These are phyloP conservation scores for Nepenthes alata DNA, from an alignment of 179 eudicot genomes.

Conservation along the genomic window DNA sequence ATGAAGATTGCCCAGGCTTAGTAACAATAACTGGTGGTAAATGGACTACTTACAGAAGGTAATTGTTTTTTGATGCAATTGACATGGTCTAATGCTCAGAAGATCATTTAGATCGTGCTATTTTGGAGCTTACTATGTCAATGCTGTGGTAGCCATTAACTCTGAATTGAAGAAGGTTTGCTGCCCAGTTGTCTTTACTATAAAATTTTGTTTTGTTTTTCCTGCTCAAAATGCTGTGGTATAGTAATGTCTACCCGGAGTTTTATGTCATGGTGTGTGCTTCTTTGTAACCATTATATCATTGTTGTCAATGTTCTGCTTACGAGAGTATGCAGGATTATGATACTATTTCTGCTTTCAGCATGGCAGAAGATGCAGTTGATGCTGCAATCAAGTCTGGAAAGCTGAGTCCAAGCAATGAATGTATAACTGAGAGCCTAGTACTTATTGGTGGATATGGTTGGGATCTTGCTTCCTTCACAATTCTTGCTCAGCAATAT, in stretches of 20 bases:
- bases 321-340: not conserved
- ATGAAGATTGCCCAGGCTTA: constrained; percentile 85
- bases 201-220: too few relatives aligned
- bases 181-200: not conserved
- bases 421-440: constrained; percentile 54
- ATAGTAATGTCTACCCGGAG: not conserved
- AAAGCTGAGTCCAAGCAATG: constrained; percentile 48
- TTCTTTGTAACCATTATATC: not conserved
- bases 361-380: constrained; percentile 99
- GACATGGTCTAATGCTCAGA: not conserved
- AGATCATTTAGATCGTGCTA: too few relatives aligned
- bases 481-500: constrained; percentile 77
- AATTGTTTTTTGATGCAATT: constrained; percentile 3
- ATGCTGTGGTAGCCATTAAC: too few relatives aligned
- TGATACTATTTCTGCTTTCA: constrained; percentile 21
- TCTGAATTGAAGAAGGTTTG: not conserved
- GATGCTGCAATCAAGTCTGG: constrained; percentile 76
- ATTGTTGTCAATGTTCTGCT: not conserved
- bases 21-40: constrained; percentile 98
- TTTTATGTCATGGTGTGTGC: not conserved
- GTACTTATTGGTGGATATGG: constrained; percentile 70
- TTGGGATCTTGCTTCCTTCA: constrained; percentile 84
- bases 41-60: constrained; percentile 99
- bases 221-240: too few relatives aligned
- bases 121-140: not conserved